Conservation (phyloP, 768 basidiomycete genomes). For the Tylopilus plumbeoviolaceoides region DNA sequence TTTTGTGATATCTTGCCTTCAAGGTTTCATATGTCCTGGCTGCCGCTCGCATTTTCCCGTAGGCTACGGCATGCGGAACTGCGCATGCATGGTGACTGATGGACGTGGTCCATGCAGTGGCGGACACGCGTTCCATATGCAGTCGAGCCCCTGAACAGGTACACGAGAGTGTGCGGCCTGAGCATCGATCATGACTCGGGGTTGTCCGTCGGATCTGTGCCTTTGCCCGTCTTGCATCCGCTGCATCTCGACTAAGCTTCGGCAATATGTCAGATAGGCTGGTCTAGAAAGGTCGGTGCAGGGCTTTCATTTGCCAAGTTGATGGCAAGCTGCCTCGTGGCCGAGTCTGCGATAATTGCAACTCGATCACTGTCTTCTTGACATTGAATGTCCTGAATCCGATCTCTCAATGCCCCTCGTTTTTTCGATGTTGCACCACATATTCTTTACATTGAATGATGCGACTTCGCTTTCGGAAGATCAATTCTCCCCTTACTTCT, state of each 20-base stretch:
- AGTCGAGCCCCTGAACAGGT: constrained; percentile 7
- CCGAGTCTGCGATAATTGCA: constrained; percentile 1
- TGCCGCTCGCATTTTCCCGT: constrained; percentile 22
- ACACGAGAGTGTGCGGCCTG: constrained; percentile 12
- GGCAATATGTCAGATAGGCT: constrained; percentile 5
- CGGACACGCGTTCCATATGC: constrained; percentile 18
- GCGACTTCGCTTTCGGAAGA: constrained; percentile 7
- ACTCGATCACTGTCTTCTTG: constrained; percentile 10
- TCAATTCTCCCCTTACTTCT: constrained; percentile 2
- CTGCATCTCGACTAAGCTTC: constrained; percentile 13
- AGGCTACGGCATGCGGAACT: constrained; percentile 24
- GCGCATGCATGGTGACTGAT: constrained; percentile 30
- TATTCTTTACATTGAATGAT: constrained; percentile 7
- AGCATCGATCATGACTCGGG: constrained; percentile 19
- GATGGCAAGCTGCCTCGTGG: constrained; percentile 20
- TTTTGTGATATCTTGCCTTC: constrained; percentile 9
- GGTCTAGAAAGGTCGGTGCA: constrained; percentile 12
- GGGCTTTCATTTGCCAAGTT: constrained; percentile 15
- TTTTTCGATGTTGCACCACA: background rate
- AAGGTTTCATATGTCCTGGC: constrained; percentile 16
- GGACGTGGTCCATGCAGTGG: constrained; percentile 21
- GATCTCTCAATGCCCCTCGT: constrained; percentile 3
- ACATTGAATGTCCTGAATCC: constrained; percentile 6
- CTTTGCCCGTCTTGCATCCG: constrained; percentile 19
- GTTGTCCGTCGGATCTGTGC: constrained; percentile 19